phyloP scores from a whole-genome alignment of 345 rosid species.

The Cardiospermum halicacabum region DNA sequence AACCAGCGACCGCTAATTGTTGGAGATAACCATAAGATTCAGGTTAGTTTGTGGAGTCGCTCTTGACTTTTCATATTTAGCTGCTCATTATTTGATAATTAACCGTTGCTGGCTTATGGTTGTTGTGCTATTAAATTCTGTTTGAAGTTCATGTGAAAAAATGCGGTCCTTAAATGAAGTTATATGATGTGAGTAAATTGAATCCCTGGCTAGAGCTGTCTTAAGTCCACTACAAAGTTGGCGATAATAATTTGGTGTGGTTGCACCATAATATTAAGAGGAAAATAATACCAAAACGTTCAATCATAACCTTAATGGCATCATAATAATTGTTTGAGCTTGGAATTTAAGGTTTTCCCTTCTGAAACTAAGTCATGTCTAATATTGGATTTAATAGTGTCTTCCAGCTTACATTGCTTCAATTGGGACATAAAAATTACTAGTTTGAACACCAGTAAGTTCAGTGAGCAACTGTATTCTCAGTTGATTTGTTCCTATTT shows the following conservation, averaged over 20 bases:
- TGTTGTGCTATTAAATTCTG: not conserved
- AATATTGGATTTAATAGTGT: not conserved
- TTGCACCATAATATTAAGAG: not conserved
- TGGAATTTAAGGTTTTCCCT: not conserved
- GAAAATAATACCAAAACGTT: not conserved
- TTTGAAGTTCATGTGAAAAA: not conserved
- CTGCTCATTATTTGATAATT: not conserved
- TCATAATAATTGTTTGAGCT: not conserved
- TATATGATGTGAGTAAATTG: not conserved
- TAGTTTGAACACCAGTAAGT: not conserved
- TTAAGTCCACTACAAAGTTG: not conserved
- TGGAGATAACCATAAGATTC: conserved; percentile 97
- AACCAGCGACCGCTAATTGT: conserved; percentile 96
- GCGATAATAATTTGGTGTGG: not conserved
- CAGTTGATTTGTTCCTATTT: not conserved
- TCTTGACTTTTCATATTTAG: not conserved
- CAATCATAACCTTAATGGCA: too few relatives aligned
- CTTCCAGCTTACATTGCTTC: not conserved
- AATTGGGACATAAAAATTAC: not conserved
- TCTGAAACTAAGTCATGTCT: too few relatives aligned
- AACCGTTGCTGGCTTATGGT: not conserved
- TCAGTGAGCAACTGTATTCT: not conserved
- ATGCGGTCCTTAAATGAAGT: not conserved
- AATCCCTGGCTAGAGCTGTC: not conserved
- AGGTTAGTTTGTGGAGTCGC: conserved; percentile 41